A percentile compares a stretch with the other conserved stretches of the same genome.
Conservation (phyloP, 163 green algal species). For the Smithsoniella earleae region DNA sequence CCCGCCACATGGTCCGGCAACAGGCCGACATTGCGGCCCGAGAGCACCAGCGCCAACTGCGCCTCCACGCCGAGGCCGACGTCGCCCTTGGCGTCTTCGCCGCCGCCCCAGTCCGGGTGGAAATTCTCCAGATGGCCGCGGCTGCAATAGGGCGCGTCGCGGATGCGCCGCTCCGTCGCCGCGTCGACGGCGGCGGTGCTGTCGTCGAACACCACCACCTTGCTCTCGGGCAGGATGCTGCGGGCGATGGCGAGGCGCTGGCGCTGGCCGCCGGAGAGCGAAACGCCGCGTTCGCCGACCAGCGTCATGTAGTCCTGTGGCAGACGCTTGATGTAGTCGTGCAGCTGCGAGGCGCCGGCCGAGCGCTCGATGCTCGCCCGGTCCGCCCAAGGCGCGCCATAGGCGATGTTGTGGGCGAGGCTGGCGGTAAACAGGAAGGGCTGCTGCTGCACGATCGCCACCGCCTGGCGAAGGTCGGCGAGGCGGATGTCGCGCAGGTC, state of each 20-base stretch:
- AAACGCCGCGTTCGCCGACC: constrained; percentile 60
- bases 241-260: constrained; percentile 54
- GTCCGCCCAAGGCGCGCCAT: constrained; percentile 18
- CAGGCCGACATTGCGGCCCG: no score
- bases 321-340: constrained; percentile 31
- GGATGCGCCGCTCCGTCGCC: constrained; percentile 40
- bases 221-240: constrained; percentile 30
- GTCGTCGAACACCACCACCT: constrained; percentile 48
- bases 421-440: constrained; percentile 32
- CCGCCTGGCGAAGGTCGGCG: constrained; percentile 36
- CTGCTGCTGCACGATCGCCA: constrained; percentile 32
- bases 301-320: constrained; percentile 32
- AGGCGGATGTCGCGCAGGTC: constrained; percentile 45
- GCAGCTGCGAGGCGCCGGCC: not conserved
- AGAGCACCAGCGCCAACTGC: no score
- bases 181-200: constrained; percentile 45
- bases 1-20: no score
- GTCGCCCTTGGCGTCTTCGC: no score
- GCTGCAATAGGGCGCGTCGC: no score
- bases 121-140: no score
- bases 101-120: no score
- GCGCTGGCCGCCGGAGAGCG: constrained; percentile 56
- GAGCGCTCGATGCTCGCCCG: constrained; percentile 27
- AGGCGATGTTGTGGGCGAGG: constrained; percentile 31
- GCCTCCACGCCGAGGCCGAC: no score